Evolutionary conservation across 2,329 filamentous ascomycete species (phyloP), one percentile per base, ranked within the genome.

Genomic region (Fusarium azukiicola): DNA sequence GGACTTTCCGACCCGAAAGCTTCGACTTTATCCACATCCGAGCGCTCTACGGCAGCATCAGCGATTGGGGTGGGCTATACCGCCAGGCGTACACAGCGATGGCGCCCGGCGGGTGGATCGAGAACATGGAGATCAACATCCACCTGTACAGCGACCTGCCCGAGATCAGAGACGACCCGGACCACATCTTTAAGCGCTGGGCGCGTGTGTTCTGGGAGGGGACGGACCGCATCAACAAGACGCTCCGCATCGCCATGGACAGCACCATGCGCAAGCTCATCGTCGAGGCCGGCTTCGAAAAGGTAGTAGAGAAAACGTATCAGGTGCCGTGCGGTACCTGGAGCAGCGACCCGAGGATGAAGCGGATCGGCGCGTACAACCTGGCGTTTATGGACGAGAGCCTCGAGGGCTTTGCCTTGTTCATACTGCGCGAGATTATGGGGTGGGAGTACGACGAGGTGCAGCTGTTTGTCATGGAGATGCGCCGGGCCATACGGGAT

Each of bases 21-120:
- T 90, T 94, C 79, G 93, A 95, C 84, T 91, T 91, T 74, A 90
- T 95, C 74, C 93, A 94, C 84, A 90, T 91, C 5, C 89, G 92
- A 5, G 73, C 92, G 79, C 87, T 95, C 80, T 87, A 89, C 11
- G 94, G 94, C 27, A 89, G 90, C 64, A 91, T 95, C 76, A 85
- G 88, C 4, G 90, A 93, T 77, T 95, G 93, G 87, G 86, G 88
- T 36, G 85, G 90, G 21, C 86, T 95, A 14, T 90, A 95, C 75
- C 84, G 84, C 36, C 91, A 93, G 77, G 85, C 90, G 4, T 92
- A 87, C 76, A 19, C 85, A 85, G 69, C 89, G 92, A 74, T 84
- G 93, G 38, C 91, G 90, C 75, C 84, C 82, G 80, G 79, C 10
- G 76, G 74, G 16, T 81, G 74, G 76, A 50, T 79, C 8, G 78